Evolutionary conservation across 768 basidiomycete genomes (phyloP), one percentile per base, ranked within the genome.

Genomic region (Russula sp.): DNA sequence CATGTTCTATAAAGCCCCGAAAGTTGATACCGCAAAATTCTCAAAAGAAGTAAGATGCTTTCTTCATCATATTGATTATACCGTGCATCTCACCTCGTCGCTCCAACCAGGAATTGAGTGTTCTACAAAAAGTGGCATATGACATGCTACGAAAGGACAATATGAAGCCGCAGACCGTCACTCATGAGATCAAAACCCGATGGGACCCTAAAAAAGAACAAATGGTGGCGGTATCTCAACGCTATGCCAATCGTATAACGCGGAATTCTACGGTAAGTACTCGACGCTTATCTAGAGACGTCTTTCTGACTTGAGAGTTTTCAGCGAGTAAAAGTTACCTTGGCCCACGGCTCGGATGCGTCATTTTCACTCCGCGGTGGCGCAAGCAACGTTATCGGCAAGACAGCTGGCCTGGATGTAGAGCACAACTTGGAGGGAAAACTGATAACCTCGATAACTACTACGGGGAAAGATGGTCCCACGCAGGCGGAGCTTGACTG

Each of bases 401-500:
- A 65, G 4, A 26, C n/a, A 53, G 73, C 75, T 34, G 36, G 24
- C 14, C 42, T 80, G 3, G 61, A 66, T 20, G 65, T 71, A 30
- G 30, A 49, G 16, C 71, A 67, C 65, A 46, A 69, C 59, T 61
- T 78, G 57, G 60, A 72, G 73, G 69, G 77, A 63, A 72, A 75
- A 71, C 44, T 0, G 1, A 73, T 75, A 34, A 59, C 69, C 0
- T 72, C 71, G 8, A 76, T 89, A 26, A 79, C 74, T 26, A 78
- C 86, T 10, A 76, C 78, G 66, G 87, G 86, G 0, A 79, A 77
- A 38, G 85, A 81, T 46, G 79, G 75, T 44, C 82, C 81, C 1
- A 90, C 89, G 4, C 71, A 69, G 24, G 87, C 89, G 30, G 87
- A 89, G 65, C 73, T 73, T 5, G 76, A 79, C 52, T 79, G 75